These are phyloP conservation scores for Pseudogymnoascus sp. DNA, from an alignment of 2,329 filamentous ascomycete species.

Conservation along the genomic window DNA sequence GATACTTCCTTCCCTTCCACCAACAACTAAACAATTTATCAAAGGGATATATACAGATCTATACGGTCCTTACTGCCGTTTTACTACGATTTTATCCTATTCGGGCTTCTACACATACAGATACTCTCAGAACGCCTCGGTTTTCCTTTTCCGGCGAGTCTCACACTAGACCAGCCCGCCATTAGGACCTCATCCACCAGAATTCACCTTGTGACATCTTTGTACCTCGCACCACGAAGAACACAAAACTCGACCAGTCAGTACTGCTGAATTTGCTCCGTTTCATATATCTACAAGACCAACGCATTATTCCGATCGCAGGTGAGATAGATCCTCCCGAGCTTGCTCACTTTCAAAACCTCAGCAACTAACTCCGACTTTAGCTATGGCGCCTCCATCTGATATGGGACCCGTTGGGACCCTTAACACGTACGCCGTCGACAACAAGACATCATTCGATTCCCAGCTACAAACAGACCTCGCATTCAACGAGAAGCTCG, in stretches of 20 bases:
- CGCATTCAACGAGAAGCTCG: neutral
- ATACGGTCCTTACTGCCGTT: neutral
- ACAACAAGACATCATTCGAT: neutral
- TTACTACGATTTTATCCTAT: neutral
- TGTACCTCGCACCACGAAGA: slow-evolving; percentile 1
- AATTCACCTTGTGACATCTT: neutral
- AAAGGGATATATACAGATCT: slow-evolving; percentile 1
- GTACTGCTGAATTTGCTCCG: neutral
- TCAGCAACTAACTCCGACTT: neutral
- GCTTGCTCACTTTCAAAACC: neutral
- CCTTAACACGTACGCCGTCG: neutral
- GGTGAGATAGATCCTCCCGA: neutral
- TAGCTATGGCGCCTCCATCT: neutral
- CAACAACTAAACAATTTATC: neutral
- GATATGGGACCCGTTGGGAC: neutral
- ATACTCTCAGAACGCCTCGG: neutral
- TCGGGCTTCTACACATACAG: neutral
- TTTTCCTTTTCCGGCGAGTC: slow-evolving; percentile 1
- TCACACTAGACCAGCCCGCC: neutral
- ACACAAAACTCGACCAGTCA: neutral
- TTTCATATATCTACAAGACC: neutral
- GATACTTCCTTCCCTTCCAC: neutral
- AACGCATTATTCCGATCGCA: neutral
- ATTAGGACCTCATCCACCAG: neutral
- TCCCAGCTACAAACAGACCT: neutral